These are phyloP conservation scores for Fusarium albidum DNA, from an alignment of 2,329 filamentous ascomycete genomes.

Conservation along the genomic window DNA sequence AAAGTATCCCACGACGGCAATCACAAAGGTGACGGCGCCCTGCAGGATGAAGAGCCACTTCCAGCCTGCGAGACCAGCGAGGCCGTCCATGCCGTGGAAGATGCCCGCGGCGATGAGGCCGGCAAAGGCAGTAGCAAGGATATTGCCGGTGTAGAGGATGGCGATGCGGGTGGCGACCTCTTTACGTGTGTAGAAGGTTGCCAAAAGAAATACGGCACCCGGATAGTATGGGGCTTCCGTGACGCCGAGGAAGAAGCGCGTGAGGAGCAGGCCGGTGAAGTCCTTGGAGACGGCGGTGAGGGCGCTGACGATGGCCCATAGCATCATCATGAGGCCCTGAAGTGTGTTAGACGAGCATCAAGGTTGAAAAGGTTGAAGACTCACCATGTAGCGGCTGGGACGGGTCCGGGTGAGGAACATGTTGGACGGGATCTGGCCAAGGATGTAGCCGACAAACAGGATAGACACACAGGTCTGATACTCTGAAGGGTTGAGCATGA, in stretches of 20 bases:
- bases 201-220: slow-evolving; percentile 52
- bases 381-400: slow-evolving; percentile 51
- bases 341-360: background rate
- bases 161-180: slow-evolving; percentile 54
- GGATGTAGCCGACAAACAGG: slow-evolving; percentile 55
- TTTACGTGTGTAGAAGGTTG: slow-evolving; percentile 63
- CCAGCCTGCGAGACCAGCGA: slow-evolving; percentile 41
- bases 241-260: slow-evolving; percentile 54
- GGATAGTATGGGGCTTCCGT: slow-evolving; percentile 52
- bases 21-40: slow-evolving; percentile 53
- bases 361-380: background rate
- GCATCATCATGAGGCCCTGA: slow-evolving; percentile 52
- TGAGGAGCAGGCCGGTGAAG: slow-evolving; percentile 58
- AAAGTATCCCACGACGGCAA: slow-evolving; percentile 41
- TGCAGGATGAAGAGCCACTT: slow-evolving; percentile 71
- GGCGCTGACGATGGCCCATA: slow-evolving; percentile 57
- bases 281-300: slow-evolving; percentile 56
- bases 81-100: slow-evolving; percentile 45
- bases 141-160: slow-evolving; percentile 53
- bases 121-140: slow-evolving; percentile 49
- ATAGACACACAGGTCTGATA: slow-evolving; percentile 44
- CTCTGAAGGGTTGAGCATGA: slow-evolving; percentile 16
- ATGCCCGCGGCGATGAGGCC: slow-evolving; percentile 56
- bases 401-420: slow-evolving; percentile 54
- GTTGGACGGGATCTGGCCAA: slow-evolving; percentile 52